Base-by-base conservation (phyloP, 495 filamentous ascomycete species). In the Rhypophila decipiens region DNA sequence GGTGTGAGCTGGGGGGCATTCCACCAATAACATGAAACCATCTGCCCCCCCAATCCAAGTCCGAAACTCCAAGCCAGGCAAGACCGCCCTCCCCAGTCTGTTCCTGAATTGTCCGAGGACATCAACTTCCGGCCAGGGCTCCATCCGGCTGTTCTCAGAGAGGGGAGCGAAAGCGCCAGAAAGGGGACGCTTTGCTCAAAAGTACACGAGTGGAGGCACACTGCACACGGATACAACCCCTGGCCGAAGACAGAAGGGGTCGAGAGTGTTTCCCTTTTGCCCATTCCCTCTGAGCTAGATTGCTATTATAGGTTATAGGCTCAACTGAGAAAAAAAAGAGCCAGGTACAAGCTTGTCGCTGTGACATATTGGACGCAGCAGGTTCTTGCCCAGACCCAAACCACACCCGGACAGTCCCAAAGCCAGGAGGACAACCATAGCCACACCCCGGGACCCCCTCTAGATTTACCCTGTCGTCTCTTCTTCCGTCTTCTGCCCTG, bases 101-200 rank as follows among this genome's bases (percentile, higher is more conserved):
- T 63, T 59, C 59, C 59, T 63, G 57, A 48, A 52, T 46, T 49
- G 56, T 55, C 57, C 49, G 56, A 51, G 44, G 49, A 44, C 46
- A 46, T 36, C 44, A 18, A 42, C 38, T 24, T 34, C 42, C 47
- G 39, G 31, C 38, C 38, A 4, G 24, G 39, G 52, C 39, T 24
- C 42, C 44, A 47, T 56, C 46, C 56, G 57, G 62, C 57, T 65
- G 45, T 53, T 62, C 44, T 52, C 46, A 35, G 35, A 49, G 45
- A 35, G 36, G 29, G 31, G 27, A 35, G 24, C 37, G 38, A 40
- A 5, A 12, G 11, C 18, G 19, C 35, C 12, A 37, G 35, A 37
- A 37, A 37, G 10, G 5, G 34, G 42, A 20, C 20, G 23, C 33
- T 43, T 21, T 35, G 29, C 47, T 24, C 38, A 20, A 23, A n/a